Conservation (phyloP, 306 rosid genomes). For the Leucaena leucocephala region DNA sequence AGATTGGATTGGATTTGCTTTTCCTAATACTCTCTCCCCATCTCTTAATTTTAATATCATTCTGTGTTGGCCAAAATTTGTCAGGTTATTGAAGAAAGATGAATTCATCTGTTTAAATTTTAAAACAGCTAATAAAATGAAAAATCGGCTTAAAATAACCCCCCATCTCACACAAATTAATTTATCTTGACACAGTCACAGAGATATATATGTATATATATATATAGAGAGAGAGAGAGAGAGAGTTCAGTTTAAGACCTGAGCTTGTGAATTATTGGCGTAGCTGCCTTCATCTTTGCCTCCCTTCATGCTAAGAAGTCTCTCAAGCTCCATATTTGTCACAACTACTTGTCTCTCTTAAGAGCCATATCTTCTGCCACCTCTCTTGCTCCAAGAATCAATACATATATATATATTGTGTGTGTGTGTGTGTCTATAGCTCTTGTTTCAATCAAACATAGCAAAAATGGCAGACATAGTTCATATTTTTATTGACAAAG, state of each 20-base stretch:
- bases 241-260: conserved; percentile 35
- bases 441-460: neutral
- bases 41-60: too few species aligned
- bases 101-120: neutral
- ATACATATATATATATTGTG: too few species aligned
- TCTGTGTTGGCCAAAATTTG: neutral
- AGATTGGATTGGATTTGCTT: too few species aligned
- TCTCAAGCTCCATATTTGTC: conserved; percentile 78
- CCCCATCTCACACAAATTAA: too few species aligned
- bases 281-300: conserved; percentile 95
- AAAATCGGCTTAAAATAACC: too few species aligned
- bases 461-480: conserved; percentile 21
- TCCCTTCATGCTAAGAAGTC: conserved; percentile 92
- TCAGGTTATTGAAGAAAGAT: neutral
- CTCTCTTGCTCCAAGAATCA: neutral
- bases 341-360: conserved; percentile 73
- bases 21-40: too few species aligned
- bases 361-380: conserved; percentile 44
- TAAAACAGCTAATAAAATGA: neutral
- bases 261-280: conserved; percentile 97
- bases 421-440: too few species aligned
- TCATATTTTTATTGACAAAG: conserved; percentile 33
- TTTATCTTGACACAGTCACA: too few species aligned
- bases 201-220: too few species aligned
- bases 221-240: neutral